Evolutionary conservation across 2,329 filamentous ascomycete genomes (phyloP), one percentile per base, ranked within the genome.

Genomic region (Claviceps spartinae): DNA sequence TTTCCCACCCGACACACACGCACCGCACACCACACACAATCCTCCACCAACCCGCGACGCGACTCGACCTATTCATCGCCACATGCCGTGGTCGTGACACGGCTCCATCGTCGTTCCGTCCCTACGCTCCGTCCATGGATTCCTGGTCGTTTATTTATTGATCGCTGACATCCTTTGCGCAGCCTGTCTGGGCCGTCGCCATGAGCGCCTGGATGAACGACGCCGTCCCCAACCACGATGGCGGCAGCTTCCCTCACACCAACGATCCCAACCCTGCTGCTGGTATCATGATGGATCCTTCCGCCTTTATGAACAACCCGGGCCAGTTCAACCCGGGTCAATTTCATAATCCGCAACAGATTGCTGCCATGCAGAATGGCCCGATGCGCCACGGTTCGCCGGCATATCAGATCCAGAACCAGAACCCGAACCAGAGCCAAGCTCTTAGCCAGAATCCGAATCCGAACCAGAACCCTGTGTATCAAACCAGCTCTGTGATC

Each of bases 401-500:
- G 45, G 82, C 67, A 44, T 91, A 87, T 67, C 79, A 85, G 63
- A 86, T 86, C 63, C 57, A 58, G 22, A 51, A 45, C 62, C 57
- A 56, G 24, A 51, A 41, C 26, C 54, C 46, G 22, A 46, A 40
- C 5, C 42, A 30, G 41, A 44, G 18, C 24, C 49, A 38, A 18
- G 36, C 43, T 22, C 36, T 37, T 30, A 53, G 47, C 34, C 48
- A 40, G 38, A 48, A 54, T 30, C 57, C 54, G 51, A 53, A 53
- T 30, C 49, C 47, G 40, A 54, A 40, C 14, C 51, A 54, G 38
- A 57, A 58, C 46, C 79, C 85, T 55, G 79, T 81, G 62, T 94
- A 91, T 72, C 85, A 89, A 65, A 88, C 88, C 59, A 91, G 87
- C 69, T 77, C 85, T 47, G 82, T 95, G 62, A 83, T 95, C 59